Evolutionary conservation across 2,329 filamentous ascomycete species (phyloP), one percentile per base, ranked within the genome.

Genomic region (Coniella lustricola): DNA sequence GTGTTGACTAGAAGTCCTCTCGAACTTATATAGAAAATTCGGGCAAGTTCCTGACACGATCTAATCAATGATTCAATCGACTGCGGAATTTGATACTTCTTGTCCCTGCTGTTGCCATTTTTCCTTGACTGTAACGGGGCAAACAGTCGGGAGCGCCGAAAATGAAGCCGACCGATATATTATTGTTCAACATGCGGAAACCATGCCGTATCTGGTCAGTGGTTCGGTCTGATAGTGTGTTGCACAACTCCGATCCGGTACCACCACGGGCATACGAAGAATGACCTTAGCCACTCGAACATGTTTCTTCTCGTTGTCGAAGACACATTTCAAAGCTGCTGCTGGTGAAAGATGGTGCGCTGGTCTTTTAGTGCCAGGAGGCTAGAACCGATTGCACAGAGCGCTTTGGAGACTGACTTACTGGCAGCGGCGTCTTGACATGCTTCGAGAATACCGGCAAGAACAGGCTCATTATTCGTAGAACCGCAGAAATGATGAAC

Each of bases 171-270:
- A n/a, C n/a, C n/a, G n/a, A n/a, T n/a, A n/a, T n/a, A n/a, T n/a
- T n/a, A 39, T 8, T 3, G 21, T 2, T 44, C 49, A 51, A 9
- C 18, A 22, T 3, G 18, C 13, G 13, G 29, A 20, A 1, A 44
- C 20, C 12, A 29, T 44, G 44, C 49, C 49, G 9, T 20, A 48
- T 3, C 32, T 34, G 4, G 29, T 17, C 9, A n/a, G 7, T 16
- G 13, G 39, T 10, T 31, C 31, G 4, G 48, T n/a, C n/a, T 39
- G 4, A 40, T 21, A 5, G 40, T 18, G 16, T 51, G 39, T 20
- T 48, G 49, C 3, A 51, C 49, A 1, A 51, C 49, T 44, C 44
- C 48, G 4, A 51, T 51, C 7, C 49, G 43, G 3, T 34, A 40
- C 49, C 49, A 48, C 49, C 44, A 51, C 3, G 49, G 35, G 5